Base-by-base conservation (phyloP, 2,329 filamentous ascomycete species). In the Pyrenochaeta sp. region DNA sequence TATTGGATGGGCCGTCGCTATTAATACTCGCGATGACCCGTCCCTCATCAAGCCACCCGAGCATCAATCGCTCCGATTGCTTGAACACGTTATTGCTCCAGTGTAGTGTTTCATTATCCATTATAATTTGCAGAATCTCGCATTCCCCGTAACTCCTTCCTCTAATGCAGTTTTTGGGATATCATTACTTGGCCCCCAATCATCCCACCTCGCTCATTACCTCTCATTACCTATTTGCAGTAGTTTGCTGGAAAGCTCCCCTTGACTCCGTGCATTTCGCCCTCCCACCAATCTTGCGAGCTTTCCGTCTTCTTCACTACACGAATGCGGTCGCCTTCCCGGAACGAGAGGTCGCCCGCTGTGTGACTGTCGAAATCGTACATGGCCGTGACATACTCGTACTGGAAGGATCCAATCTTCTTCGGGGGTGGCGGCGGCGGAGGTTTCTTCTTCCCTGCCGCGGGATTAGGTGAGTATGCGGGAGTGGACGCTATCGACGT, bases 181-280 rank as follows among this genome's bases (percentile, higher is more conserved):
- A 61, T 59, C 51, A 43, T 36, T 18, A 27, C 27, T 10, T 24
- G 21, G 20, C 36, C 37, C n/a, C 13, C 19, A 20, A 27, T 22
- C 5, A 5, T 14, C 17, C 23, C 11, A 21, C 13, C 14, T 24
- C n/a, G 20, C 32, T 15, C n/a, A 20, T 7, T 18, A 22, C 3
- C 9, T 19, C 9, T 30, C 28, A 15, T 18, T 19, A 20, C 18
- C 58, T 47, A 72, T 39, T 80, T 80, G 63, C 87, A 89, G 72
- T 95, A 95, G 70, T 95, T 95, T 6, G 90, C 90, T 1, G 90
- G 90, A 65, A 95, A 95, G 55, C 77, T 85, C 3, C 90, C 90
- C 63, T 78, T 81, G 18, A 76, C 68, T 0, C 89, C 89, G 27
- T 77, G 76, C 10, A 92, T 53, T 69, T 94, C 89, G 9, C 90